phyloP scores from a whole-genome alignment of 176 grass and related monocot genomes.

The Microstegium vimineum region DNA sequence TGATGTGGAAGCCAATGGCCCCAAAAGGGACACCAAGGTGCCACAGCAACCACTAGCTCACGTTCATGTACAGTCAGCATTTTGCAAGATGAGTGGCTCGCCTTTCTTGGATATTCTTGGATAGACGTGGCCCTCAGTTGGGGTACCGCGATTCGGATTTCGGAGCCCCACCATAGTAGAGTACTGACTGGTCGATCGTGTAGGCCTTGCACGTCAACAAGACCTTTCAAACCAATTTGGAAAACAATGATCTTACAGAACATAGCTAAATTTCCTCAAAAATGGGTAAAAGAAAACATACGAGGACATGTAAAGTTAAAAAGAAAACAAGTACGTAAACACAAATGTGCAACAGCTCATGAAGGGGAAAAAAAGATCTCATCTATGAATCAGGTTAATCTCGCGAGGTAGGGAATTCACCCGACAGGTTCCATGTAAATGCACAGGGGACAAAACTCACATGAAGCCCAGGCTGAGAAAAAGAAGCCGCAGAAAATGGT shows the following conservation, averaged over 20 bases:
- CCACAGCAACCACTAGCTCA: slow-evolving; percentile 4
- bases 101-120: background rate
- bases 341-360: background rate
- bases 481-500: background rate
- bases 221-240: background rate
- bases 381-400: background rate
- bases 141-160: background rate
- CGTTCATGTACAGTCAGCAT: slow-evolving; percentile 23
- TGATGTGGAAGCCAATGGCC: slow-evolving; percentile 13
- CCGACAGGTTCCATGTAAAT: background rate
- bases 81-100: slow-evolving; percentile 4
- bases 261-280: background rate
- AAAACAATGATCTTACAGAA: background rate
- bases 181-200: too few species aligned
- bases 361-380: background rate
- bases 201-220: background rate
- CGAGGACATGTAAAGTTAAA: background rate
- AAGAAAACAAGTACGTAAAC: background rate
- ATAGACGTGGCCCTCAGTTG: slow-evolving; percentile 7
- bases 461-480: slow-evolving; percentile 11
- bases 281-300: background rate
- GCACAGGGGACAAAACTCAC: slow-evolving; percentile 26
- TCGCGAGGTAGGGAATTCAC: background rate
- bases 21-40: slow-evolving; percentile 4
- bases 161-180: background rate